Conservation (phyloP, 225 moss, liverwort and hornwort genomes). For the Asterella californica region DNA sequence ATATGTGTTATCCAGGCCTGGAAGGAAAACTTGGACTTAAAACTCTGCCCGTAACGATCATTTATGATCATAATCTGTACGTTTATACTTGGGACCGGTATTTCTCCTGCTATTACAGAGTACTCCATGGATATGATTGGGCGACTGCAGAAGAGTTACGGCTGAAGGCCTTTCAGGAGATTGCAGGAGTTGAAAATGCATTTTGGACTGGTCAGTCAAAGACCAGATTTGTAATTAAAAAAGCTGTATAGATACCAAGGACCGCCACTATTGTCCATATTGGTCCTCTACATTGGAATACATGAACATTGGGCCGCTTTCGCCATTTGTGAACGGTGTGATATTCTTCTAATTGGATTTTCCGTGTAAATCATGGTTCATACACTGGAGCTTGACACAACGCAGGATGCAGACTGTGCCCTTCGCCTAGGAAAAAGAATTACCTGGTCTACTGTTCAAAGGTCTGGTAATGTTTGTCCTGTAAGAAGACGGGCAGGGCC, state of each 20-base stretch:
- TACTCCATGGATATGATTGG: neutral
- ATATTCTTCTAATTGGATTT: neutral
- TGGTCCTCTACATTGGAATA: constrained; percentile 3
- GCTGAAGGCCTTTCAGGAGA: neutral
- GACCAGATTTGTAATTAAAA: neutral
- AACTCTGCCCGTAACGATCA: neutral
- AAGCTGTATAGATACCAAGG: constrained; percentile 4
- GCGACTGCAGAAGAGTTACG: neutral
- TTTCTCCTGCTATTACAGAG: neutral
- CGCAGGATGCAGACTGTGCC: neutral
- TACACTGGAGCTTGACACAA: neutral
- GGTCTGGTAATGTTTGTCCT: neutral
- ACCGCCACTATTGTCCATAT: constrained; percentile 2
- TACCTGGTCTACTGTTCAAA: too few relatives aligned
- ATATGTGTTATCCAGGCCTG: neutral
- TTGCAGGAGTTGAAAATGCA: neutral
- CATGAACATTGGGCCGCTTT: neutral
- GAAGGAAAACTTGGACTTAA: neutral
- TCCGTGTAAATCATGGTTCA: neutral
- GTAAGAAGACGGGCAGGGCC: neutral
- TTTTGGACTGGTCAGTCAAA: neutral
- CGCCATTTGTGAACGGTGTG: neutral
- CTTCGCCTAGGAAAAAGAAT: too few relatives aligned
- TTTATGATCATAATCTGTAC: neutral
- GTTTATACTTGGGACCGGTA: neutral